Evolutionary conservation across 2,329 filamentous ascomycete genomes (phyloP), one percentile per base, ranked within the genome.

Genomic region (Pyrenophora tritici-repentis): DNA sequence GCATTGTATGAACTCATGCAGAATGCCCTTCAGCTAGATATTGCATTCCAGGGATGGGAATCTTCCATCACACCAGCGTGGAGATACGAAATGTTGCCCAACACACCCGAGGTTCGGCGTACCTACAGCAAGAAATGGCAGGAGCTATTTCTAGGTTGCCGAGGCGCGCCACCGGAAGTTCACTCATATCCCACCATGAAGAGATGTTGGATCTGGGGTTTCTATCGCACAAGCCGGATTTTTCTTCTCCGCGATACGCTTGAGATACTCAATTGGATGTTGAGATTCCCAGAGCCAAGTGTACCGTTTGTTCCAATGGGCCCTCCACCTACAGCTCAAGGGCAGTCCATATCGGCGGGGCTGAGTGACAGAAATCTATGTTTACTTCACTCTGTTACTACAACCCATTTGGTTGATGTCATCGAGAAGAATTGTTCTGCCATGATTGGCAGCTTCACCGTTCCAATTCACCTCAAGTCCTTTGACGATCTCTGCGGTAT

Each of bases 191-290:
- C 53, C 0, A 61, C 49, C 7, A 35, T 71, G 7, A 68, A 64
- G 36, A 45, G 43, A 38, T 61, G 56, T 18, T 71, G 63, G 59
- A 53, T 65, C 0, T 70, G 66, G 65, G 61, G 55, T 12, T 70
- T 67, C 50, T 71, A 63, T 43, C 63, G 67, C n/a, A 67, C 65
- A 1, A 62, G 49, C 29, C 57, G 65, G 12, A 55, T 69, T 7
- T 65, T 69, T 29, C 42, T 71, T 3, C 50, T 67, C 2, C 63
- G 67, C 14, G 68, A 69, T 18, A 33, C 62, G 7, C 49, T 70
- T 1, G 68, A 70, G 43, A 63, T 72, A 1, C 44, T 71, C 9
- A 70, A 68, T 20, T 70, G 65, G 65, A 67, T 68, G 61, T 58
- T 67, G 16, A 53, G 55, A 9, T 45, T 70, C 1, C 64, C 64